Evolutionary conservation across 805 yeast species (phyloP).

Genomic region (Lipomyces lipofer): DNA sequence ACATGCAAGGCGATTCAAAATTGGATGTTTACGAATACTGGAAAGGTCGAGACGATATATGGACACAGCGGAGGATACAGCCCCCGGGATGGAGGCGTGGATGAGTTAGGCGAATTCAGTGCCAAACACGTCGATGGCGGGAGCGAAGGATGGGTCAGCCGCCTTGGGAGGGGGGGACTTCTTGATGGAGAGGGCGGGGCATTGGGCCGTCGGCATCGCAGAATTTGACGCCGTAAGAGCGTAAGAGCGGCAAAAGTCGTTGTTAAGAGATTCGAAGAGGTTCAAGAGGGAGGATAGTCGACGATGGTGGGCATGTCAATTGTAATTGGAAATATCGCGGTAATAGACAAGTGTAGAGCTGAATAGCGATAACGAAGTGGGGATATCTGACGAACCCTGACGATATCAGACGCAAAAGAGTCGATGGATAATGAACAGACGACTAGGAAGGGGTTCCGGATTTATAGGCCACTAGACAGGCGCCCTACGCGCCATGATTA

Average conservation of each 20-base stretch:
- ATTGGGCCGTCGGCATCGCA: neutral
- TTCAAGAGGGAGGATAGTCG: constrained; percentile 12
- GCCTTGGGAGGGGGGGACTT: too few relatives aligned
- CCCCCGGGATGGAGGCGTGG: constrained; percentile 52
- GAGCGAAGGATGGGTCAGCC: constrained; percentile 34
- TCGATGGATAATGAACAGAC: neutral
- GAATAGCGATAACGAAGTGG: neutral
- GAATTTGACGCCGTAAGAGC: neutral
- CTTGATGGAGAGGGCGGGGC: constrained; percentile 1
- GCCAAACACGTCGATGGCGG: constrained; percentile 52
- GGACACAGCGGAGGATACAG: constrained; percentile 40
- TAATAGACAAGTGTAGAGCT: neutral
- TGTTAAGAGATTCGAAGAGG: constrained; percentile 14
- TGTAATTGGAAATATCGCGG: too few relatives aligned
- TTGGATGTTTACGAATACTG: too few relatives aligned
- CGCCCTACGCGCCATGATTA: neutral
- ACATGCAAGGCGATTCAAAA: too few relatives aligned
- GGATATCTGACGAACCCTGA: neutral
- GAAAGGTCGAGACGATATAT: too few relatives aligned
- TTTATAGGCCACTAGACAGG: neutral
- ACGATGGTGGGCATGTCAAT: constrained; percentile 7
- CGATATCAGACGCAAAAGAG: neutral
- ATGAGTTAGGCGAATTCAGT: constrained; percentile 46
- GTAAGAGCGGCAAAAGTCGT: constrained; percentile 13
- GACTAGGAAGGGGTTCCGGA: neutral